A percentile compares a stretch with the other conserved stretches of the same genome.
Conservation (phyloP, 164 flowering plant genomes). For the Vitis vinifera region ASM3070453v1 NC_081817.1:29194001-29194500, state of each 20-base stretch:
- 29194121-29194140: background rate
- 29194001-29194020: too few species aligned
- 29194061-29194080: conserved; percentile 13
- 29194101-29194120: conserved; percentile 1
- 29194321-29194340: conserved; percentile 4
- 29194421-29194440: background rate
- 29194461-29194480: conserved; percentile 27
- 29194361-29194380: conserved; percentile 14
- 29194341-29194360: conserved; percentile 16
- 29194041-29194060: too few species aligned
- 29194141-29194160: background rate
- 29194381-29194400: conserved; percentile 25
- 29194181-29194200: background rate
- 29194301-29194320: too few species aligned
- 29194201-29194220: conserved; percentile 4
- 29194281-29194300: background rate
- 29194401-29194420: conserved; percentile 26
- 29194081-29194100: background rate
- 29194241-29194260: background rate
- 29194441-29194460: background rate
- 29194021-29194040: too few species aligned
- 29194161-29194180: background rate
- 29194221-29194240: conserved; percentile 12
- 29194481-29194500: too few species aligned
- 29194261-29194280: too few species aligned